A percentile compares a stretch with the other conserved stretches of the same genome.
These are phyloP conservation scores for Trichoderma gracile DNA, from an alignment of 2,329 filamentous ascomycete genomes.

Conservation along the genomic window DNA sequence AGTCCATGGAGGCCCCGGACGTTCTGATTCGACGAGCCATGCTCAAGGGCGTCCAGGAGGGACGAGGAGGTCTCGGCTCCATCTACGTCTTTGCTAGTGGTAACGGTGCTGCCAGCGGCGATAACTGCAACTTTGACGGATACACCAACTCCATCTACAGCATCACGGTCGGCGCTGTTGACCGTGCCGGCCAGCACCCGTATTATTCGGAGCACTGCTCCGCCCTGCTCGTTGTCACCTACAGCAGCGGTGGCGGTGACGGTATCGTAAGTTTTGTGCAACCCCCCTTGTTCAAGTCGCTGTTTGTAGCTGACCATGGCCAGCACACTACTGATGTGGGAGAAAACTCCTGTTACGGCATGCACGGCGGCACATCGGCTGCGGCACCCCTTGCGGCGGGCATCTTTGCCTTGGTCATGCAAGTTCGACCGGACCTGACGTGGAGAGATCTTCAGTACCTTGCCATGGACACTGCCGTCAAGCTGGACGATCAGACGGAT, in stretches of 20 bases:
- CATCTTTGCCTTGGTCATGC: constrained; percentile 83
- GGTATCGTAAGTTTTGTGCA: constrained; percentile 62
- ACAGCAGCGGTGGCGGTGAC: constrained; percentile 86
- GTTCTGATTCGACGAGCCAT: constrained; percentile 87
- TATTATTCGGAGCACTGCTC: constrained; percentile 97
- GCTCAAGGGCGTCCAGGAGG: constrained; percentile 87
- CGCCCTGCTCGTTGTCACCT: constrained; percentile 91
- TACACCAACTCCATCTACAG: constrained; percentile 99
- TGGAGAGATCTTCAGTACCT: constrained; percentile 97
- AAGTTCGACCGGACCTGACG: constrained; percentile 79
- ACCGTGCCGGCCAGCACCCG: constrained; percentile 82
- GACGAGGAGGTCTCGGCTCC: constrained; percentile 78
- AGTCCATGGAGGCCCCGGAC: constrained; percentile 90
- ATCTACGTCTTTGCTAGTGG: constrained; percentile 95
- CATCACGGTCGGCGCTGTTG: constrained; percentile 92
- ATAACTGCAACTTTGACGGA: constrained; percentile 99
- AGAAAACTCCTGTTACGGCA: constrained; percentile 70
- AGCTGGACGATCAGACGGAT: constrained; percentile 67
- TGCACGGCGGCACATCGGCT: constrained; percentile 94
- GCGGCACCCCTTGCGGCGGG: constrained; percentile 91
- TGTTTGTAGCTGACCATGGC: constrained; percentile 18
- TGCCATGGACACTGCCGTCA: constrained; percentile 75
- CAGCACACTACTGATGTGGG: constrained; percentile 94
- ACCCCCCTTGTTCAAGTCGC: not conserved
- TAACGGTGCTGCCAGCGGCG: constrained; percentile 81